Evolutionary conservation across 2,329 filamentous ascomycete genomes (phyloP).

Genomic region (Colletotrichum sp.): DNA sequence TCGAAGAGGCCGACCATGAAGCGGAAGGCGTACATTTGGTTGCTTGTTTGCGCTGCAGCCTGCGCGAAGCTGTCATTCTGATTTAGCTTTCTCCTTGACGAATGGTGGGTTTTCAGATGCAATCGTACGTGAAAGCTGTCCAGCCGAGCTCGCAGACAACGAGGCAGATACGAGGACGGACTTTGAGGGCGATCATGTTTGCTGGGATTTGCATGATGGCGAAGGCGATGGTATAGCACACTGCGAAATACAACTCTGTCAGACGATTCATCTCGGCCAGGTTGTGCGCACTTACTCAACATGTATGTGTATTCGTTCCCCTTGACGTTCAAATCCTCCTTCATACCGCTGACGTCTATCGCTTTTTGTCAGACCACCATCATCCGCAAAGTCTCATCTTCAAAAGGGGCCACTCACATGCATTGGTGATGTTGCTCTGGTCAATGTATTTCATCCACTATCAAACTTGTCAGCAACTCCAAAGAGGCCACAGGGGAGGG

Average conservation of each 20-base stretch:
- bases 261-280: background rate
- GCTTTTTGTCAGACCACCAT: background rate
- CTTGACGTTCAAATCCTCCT: background rate
- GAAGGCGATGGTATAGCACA: slow-evolving; percentile 58
- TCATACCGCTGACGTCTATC: background rate
- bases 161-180: slow-evolving; percentile 68
- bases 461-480: background rate
- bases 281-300: slow-evolving; percentile 6
- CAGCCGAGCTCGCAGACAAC: slow-evolving; percentile 42
- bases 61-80: background rate
- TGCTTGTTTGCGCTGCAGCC: background rate
- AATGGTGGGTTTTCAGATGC: too few species aligned
- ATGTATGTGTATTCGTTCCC: slow-evolving; percentile 9
- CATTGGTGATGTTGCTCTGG: slow-evolving; percentile 8
- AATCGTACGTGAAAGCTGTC: background rate
- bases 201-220: slow-evolving; percentile 68
- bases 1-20: slow-evolving; percentile 38
- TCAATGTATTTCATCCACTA: slow-evolving; percentile 15
- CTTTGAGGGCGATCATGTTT: slow-evolving; percentile 69
- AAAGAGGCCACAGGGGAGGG: fast-evolving
- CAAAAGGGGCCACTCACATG: background rate
- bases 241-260: background rate
- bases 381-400: background rate
- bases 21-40: slow-evolving; percentile 34
- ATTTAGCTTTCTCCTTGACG: too few species aligned